Evolutionary conservation across 768 basidiomycete species (phyloP).

Genomic region (Pholiota molesta): DNA sequence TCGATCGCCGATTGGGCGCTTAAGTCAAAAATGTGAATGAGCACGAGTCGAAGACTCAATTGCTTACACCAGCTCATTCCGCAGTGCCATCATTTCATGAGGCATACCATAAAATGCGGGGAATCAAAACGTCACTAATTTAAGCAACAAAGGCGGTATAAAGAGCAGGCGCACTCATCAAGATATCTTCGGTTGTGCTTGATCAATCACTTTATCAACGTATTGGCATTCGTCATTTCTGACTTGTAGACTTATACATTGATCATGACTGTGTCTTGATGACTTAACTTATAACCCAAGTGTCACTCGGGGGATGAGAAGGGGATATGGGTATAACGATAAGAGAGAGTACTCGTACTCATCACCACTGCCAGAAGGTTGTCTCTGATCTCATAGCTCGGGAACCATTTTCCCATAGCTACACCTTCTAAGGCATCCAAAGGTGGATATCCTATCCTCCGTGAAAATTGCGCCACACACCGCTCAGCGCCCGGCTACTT

Average conservation of each 20-base stretch:
- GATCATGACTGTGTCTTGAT: background rate
- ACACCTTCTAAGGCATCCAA: background rate
- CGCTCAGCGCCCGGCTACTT: background rate
- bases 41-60: background rate
- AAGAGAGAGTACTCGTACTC: background rate
- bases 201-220: background rate
- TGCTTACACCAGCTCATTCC: background rate
- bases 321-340: background rate
- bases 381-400: constrained; percentile 10
- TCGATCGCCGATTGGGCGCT: constrained; percentile 22
- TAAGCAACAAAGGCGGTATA: background rate
- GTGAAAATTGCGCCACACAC: constrained; percentile 17
- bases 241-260: background rate
- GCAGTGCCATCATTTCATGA: background rate
- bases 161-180: too few relatives aligned
- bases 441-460: background rate
- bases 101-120: background rate
- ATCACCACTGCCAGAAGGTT: background rate
- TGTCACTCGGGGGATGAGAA: background rate
- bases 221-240: background rate
- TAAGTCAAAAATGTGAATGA: constrained; percentile 4
- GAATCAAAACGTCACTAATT: background rate
- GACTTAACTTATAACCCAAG: background rate
- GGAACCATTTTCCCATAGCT: constrained; percentile 7
- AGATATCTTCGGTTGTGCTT: background rate